Evolutionary conservation across 2,329 filamentous ascomycete genomes (phyloP), one percentile per base, ranked within the genome.

Genomic region (Sclerotinia borealis): DNA sequence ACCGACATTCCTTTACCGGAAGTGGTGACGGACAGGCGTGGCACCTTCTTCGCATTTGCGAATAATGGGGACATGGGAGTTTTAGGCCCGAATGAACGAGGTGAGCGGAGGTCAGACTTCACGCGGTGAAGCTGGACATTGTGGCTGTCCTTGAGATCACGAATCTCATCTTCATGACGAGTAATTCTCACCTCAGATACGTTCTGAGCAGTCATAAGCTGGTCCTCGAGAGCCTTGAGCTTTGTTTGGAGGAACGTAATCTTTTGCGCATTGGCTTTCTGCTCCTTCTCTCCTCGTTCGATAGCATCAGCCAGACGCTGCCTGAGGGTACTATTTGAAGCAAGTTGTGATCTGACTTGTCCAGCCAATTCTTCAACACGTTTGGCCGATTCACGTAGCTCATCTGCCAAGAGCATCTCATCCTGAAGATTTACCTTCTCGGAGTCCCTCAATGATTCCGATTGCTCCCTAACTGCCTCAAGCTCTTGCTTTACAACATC

Each of bases 131-230:
- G 83, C 71, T 95, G 90, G 22, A 81, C 80, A 72, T 85, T 91
- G 72, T 95, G 87, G 64, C 85, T 89, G 63, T 96, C 91, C 68
- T 89, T 88, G 61, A 98, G 79, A 27, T 83, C 80, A 22, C 84
- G 79, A 43, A 96, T 83, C 76, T 97, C 92, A 43, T 95, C 91
- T 75, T 98, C 95, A 72, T 97, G 92, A 55, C 86, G 87, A 49
- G 85, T 79, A 63, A 98, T 85, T 45, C 88, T 87, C 55, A 93
- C 92, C 74, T 99, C 95, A 0, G 92, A 93, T 25, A 89, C 85
- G 63, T 91, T 88, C 75, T 98, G 93, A 1, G 93, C 92, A 25
- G 85, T 78, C 61, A 96, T 82, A 27, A 99, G 84, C 70, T 89
- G 85, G 66, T 98, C 93, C 74, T 98, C 95, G 58, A 97, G 85